Evolutionary conservation across 148 eudicot species (phyloP).

Genomic region (Nepenthes mirabilis): DNA sequence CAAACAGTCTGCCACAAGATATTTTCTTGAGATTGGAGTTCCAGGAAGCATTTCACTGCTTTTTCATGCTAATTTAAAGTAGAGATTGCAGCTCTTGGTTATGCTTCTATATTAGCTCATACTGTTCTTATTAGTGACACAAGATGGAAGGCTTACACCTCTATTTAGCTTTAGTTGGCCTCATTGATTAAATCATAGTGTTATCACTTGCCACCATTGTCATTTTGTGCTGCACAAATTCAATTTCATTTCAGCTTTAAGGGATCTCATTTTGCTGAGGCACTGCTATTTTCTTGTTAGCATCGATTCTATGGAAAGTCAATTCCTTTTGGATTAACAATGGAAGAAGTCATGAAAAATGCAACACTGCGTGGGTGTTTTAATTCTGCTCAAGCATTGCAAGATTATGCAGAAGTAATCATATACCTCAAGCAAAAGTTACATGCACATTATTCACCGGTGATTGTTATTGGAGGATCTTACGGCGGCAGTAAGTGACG

Average conservation of each 20-base stretch:
- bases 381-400: slow-evolving; percentile 44
- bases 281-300: slow-evolving; percentile 1
- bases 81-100: no score
- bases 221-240: not conserved
- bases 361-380: slow-evolving; percentile 17
- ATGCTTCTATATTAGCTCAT: no score
- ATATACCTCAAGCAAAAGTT: slow-evolving; percentile 20
- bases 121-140: no score
- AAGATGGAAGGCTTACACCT: no score
- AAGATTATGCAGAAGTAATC: slow-evolving; percentile 47
- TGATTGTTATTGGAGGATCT: slow-evolving; percentile 46
- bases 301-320: slow-evolving; percentile 29
- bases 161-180: not conserved
- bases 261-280: not conserved
- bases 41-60: no score
- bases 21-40: no score
- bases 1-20: no score
- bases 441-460: slow-evolving; percentile 26
- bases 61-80: no score
- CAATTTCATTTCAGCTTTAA: not conserved
- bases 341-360: slow-evolving; percentile 9
- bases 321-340: slow-evolving; percentile 11
- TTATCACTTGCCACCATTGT: not conserved
- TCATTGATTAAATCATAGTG: not conserved
- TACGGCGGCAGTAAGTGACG: slow-evolving; percentile 43